Conservation (phyloP, 257 asterid species). For the Leptodermis oblonga region DNA sequence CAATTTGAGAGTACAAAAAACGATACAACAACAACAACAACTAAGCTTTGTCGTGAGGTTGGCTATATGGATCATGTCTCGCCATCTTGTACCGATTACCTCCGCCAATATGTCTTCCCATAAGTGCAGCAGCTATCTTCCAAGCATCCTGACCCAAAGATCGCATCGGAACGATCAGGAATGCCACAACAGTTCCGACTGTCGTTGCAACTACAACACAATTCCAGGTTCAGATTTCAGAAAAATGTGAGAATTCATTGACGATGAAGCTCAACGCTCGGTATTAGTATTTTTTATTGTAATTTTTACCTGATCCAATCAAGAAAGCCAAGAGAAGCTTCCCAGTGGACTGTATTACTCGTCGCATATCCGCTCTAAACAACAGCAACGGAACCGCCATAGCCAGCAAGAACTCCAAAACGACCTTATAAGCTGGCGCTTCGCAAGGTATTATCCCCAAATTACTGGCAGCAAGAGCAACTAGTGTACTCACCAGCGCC, state of each 20-base stretch:
- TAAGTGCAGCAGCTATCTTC: conserved; percentile 95
- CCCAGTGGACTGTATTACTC: conserved; percentile 74
- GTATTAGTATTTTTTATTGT: neutral
- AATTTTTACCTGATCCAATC: conserved; percentile 75
- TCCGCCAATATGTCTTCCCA: conserved; percentile 99
- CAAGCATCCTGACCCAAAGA: conserved; percentile 81
- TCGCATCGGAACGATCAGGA: conserved; percentile 75
- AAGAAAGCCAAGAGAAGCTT: conserved; percentile 71
- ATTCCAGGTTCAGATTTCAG: neutral
- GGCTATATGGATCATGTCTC: too few relatives aligned
- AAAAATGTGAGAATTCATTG: neutral
- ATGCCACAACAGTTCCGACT: conserved; percentile 74
- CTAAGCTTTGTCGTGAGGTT: too few relatives aligned
- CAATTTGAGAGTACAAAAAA: conserved; percentile 8
- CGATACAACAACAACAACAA: neutral
- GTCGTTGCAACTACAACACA: conserved; percentile 71
- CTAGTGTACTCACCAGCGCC: conserved; percentile 70
- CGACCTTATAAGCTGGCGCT: conserved; percentile 76
- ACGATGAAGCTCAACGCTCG: neutral
- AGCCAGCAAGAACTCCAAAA: conserved; percentile 66
- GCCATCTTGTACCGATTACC: conserved; percentile 48
- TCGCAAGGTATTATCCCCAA: conserved; percentile 70
- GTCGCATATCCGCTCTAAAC: conserved; percentile 84
- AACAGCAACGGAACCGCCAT: conserved; percentile 85
- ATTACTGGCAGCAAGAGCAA: conserved; percentile 84